Base-by-base conservation (phyloP, 768 basidiomycete species). In the Fomitopsis serialis region DNA sequence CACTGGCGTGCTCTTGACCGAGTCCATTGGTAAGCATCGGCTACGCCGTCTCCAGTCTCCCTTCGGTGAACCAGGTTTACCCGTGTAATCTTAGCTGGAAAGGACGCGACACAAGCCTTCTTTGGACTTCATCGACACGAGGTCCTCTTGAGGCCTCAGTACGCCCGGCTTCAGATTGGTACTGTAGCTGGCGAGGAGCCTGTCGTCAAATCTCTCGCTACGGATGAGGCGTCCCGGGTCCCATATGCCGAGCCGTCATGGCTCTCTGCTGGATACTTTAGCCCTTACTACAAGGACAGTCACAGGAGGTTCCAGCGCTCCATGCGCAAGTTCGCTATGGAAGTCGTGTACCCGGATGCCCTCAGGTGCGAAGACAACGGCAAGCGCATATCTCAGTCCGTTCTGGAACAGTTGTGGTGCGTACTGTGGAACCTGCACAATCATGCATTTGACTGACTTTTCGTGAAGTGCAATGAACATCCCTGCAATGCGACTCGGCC, bases 231-330 rank as follows among this genome's bases (percentile, higher is more conserved):
- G 36, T 91, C 88, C 8, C 71, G 75, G 54, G 82, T 94, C 0
- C 92, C 92, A 0, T 95, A 93, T 61, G 90, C 83, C 1, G 92
- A 96, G 62, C 85, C 93, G 7, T 83, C 86, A 0, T 94, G 90
- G 89, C 78, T 93, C 36, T 73, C 71, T 35, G 62, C 72, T 2
- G 87, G 84, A 0, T 91, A 79, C 74, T 74, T 78, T 56, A 84
- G 76, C 54, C 87, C 92, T 0, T 96, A 92, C 67, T 92, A 87
- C 70, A 83, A 76, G 22, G 85, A 84, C 3, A 78, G 78, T 21
- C 92, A 94, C 61, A 70, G 82, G 42, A 74, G 70, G 42, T 92
- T 94, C 69, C 92, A 94, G 61, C 79, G 73, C 52, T 86, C 78
- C 0, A 78, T 89, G 54, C 80, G 96, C 47, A 76, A 78, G 65